phyloP scores from a whole-genome alignment of 768 basidiomycete genomes.

The Pleurotus eryngii region DNA sequence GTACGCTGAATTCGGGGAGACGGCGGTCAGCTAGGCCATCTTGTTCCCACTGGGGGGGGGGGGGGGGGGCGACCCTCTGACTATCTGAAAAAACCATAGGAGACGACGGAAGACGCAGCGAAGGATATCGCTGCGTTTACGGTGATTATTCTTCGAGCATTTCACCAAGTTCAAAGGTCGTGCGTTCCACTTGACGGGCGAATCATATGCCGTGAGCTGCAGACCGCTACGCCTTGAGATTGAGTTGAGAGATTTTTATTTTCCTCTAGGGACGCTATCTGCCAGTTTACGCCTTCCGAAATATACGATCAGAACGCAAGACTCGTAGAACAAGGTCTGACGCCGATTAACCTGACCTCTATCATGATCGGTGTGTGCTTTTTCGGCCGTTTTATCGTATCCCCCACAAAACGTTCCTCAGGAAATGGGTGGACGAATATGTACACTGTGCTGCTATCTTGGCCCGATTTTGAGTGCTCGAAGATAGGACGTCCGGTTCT shows the following conservation, averaged over 20 bases:
- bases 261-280: conserved; percentile 58
- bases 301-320: conserved; percentile 70
- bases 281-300: conserved; percentile 72
- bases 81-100: conserved; percentile 24
- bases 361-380: conserved; percentile 60
- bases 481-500: conserved; percentile 45
- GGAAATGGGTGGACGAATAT: conserved; percentile 67
- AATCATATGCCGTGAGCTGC: conserved; percentile 68
- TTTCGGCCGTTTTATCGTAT: background rate
- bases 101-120: conserved; percentile 65
- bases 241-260: background rate
- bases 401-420: conserved; percentile 7
- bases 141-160: conserved; percentile 71
- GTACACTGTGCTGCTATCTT: conserved; percentile 37
- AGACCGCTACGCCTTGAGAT: conserved; percentile 5
- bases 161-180: conserved; percentile 70
- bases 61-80: conserved; percentile 6
- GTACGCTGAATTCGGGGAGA: conserved; percentile 61
- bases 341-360: conserved; percentile 61
- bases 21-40: conserved; percentile 39
- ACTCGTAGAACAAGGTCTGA: conserved; percentile 48
- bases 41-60: too few species aligned
- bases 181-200: conserved; percentile 63
- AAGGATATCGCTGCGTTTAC: conserved; percentile 70
- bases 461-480: conserved; percentile 55